phyloP scores from a whole-genome alignment of 768 basidiomycete genomes.

The Suillus americanus region DNA sequence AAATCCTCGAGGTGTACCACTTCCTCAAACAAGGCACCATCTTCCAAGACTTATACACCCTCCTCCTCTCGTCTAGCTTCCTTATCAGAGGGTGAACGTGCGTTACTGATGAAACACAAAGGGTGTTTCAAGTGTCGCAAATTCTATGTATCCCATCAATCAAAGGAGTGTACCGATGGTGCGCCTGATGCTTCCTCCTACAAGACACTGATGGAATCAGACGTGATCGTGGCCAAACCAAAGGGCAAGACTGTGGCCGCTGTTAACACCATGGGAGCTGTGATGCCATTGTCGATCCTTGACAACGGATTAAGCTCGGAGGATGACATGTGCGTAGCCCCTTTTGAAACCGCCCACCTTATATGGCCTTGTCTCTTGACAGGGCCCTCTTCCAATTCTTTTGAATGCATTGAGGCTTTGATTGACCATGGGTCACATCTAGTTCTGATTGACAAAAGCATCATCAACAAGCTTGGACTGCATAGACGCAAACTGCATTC shows the following conservation, averaged over 20 bases:
- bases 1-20: background rate
- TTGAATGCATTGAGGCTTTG: background rate
- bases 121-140: too few species aligned
- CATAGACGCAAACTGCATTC: background rate
- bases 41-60: rapidly evolving
- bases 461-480: background rate
- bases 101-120: too few species aligned
- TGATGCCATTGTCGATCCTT: background rate
- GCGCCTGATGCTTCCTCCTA: too few species aligned
- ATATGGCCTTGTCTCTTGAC: background rate
- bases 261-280: background rate
- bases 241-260: background rate
- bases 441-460: background rate
- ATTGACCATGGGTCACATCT: background rate
- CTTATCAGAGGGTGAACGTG: background rate
- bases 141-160: too few species aligned
- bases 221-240: too few species aligned
- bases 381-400: background rate
- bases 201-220: rapidly evolving
- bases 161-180: too few species aligned
- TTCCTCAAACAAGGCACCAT: rapidly evolving
- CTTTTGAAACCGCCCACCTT: background rate
- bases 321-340: background rate
- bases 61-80: background rate
- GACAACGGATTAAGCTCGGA: background rate